These are phyloP conservation scores for Pseudogymnoascus sp. DNA, from an alignment of 2,329 filamentous ascomycete genomes.

Conservation along the genomic window DNA sequence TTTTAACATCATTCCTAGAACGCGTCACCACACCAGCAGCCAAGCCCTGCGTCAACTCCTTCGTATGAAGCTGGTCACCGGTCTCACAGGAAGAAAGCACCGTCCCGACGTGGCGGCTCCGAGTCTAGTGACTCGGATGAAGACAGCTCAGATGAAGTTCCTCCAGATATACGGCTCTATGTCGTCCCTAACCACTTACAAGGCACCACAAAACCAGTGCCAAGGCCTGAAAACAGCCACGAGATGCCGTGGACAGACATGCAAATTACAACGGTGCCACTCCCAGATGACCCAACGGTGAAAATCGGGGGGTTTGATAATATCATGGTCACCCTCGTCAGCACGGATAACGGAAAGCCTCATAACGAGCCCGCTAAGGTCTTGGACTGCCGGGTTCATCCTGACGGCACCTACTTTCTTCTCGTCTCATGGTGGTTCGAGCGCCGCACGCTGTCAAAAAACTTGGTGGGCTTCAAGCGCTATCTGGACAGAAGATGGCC, in stretches of 20 bases:
- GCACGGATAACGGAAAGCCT: not conserved
- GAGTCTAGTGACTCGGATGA: not conserved
- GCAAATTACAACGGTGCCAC: not conserved
- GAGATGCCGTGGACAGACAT: not conserved
- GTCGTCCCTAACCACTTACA: not conserved
- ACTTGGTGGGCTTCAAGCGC: not conserved
- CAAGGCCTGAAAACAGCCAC: not conserved
- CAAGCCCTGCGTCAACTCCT: not conserved
- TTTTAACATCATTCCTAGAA: not conserved
- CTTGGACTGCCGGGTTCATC: constrained; percentile 1
- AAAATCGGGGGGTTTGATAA: not conserved
- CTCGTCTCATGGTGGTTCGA: constrained; percentile 3
- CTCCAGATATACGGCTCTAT: not conserved
- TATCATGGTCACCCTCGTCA: constrained; percentile 1
- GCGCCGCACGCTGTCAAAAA: not conserved
- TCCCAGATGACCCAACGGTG: not conserved
- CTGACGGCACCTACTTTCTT: not conserved
- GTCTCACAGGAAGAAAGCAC: not conserved
- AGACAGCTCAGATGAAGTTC: not conserved
- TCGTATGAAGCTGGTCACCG: not conserved
- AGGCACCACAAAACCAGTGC: not conserved
- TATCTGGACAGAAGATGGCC: not conserved
- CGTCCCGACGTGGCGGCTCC: not conserved
- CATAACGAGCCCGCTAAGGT: not conserved
- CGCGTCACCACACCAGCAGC: not conserved